These are phyloP conservation scores for Sicyos edulis DNA, from an alignment of 306 rosid species.

Conservation along the genomic window DNA sequence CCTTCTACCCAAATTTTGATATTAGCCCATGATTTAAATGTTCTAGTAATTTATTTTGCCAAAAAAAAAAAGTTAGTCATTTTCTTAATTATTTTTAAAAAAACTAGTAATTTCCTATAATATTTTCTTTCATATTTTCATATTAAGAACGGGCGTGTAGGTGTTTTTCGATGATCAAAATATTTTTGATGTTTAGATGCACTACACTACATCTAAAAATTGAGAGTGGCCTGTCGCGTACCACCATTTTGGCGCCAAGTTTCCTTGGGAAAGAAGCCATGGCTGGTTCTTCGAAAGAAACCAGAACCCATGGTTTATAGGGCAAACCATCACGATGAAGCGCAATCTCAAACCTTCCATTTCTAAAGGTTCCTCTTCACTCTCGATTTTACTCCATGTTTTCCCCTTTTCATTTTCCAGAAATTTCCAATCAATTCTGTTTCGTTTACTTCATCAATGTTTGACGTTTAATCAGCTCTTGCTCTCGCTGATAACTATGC, in stretches of 20 bases:
- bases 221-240: background rate
- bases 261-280: background rate
- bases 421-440: background rate
- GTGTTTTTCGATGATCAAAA: too few relatives aligned
- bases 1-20: too few relatives aligned
- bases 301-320: background rate
- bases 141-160: too few relatives aligned
- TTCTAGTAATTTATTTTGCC: too few relatives aligned
- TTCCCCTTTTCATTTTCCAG: background rate
- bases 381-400: slow-evolving; percentile 1
- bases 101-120: too few relatives aligned
- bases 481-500: background rate
- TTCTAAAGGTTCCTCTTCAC: background rate
- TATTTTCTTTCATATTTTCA: too few relatives aligned
- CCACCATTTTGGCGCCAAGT: slow-evolving; percentile 1
- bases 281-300: background rate
- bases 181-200: too few relatives aligned
- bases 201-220: too few relatives aligned
- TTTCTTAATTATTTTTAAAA: too few relatives aligned
- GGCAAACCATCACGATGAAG: slow-evolving; percentile 2
- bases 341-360: background rate
- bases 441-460: too few relatives aligned
- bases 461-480: background rate
- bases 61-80: too few relatives aligned
- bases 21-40: too few relatives aligned